Base-by-base conservation (phyloP, 192 early-diverging fungal genomes). In the Paraglomus brasilianum region DNA sequence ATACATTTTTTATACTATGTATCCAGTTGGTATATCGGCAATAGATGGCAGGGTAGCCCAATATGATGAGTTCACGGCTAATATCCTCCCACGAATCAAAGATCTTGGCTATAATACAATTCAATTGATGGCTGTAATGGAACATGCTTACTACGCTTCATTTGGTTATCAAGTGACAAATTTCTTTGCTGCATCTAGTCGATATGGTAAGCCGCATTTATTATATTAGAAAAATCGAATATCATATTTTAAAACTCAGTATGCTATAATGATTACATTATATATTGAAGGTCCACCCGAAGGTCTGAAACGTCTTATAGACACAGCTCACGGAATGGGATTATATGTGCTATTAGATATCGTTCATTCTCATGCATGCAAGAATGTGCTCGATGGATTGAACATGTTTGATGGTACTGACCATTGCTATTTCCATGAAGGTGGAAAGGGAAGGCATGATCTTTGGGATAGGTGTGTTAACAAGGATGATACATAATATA, bases 101-200 rank as follows among this genome's bases (percentile, higher is more conserved):
- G 77, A 91, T 59, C 82, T 95, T 4, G 90, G 89, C 5, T 93
- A 92, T 80, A 93, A 93, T 76, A 81, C 87, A 0, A 86, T 93
- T 65, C 90, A 93, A 76, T 73, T 93, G 57, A 92, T 92, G 91
- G 96, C 96, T 42, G 78, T 98, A 52, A 97, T 97, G 95, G 96
- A 98, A 77, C 96, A 98, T 69, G 95, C 96, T 36, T 98, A 98
- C 79, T 98, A 97, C 70, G 96, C 95, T 44, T 92, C 90, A 8
- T 98, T 98, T 70, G 96, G 96, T 3, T 98, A 98, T 77, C 96
- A 98, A 75, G 96, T 98, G 56, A 96, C 96, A 40, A 93, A 88
- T 72, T 97, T 96, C 79, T 98, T 94, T 79, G 93, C 93, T n/a
- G 87, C 89, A 40, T 91, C 93, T 59, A 89, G 87, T 75, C 91